phyloP scores from a whole-genome alignment of 345 rosid species.

The Eucalyptus curtisii region DNA sequence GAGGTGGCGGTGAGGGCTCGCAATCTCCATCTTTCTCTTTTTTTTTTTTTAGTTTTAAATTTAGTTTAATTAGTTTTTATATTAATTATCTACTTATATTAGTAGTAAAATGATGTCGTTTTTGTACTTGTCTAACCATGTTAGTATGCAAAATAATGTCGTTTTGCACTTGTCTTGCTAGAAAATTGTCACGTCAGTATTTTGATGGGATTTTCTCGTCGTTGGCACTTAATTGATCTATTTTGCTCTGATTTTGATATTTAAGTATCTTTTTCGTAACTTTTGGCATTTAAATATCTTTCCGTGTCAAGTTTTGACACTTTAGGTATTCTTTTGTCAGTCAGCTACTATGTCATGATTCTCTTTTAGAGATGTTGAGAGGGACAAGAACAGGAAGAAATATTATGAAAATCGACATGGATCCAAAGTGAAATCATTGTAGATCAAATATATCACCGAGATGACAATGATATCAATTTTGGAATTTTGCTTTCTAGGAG shows the following conservation, averaged over 20 bases:
- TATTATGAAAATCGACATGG: neutral
- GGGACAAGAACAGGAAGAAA: neutral
- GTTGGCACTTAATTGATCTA: accelerated
- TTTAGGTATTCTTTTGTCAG: accelerated
- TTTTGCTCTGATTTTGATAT: accelerated
- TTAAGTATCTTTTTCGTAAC: accelerated
- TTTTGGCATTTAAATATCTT: accelerated
- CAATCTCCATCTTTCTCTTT: too few relatives aligned
- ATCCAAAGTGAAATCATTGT: neutral
- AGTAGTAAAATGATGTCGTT: accelerated
- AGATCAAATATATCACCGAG: neutral
- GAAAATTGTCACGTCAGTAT: accelerated
- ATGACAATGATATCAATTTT: neutral
- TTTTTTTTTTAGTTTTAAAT: too few relatives aligned
- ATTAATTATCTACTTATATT: too few relatives aligned
- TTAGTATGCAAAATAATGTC: too few relatives aligned
- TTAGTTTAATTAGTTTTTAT: too few relatives aligned
- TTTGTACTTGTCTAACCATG: too few relatives aligned
- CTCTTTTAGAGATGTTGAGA: neutral
- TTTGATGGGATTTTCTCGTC: accelerated
- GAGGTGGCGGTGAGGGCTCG: accelerated
- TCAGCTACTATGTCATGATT: neutral
- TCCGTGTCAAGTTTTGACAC: accelerated
- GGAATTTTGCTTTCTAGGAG: neutral
- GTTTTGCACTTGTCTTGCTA: accelerated